A percentile compares a stretch with the other conserved stretches of the same genome.
Evolutionary conservation across 768 basidiomycete genomes (phyloP).

Genomic region (Leccinum subgranulosum): DNA sequence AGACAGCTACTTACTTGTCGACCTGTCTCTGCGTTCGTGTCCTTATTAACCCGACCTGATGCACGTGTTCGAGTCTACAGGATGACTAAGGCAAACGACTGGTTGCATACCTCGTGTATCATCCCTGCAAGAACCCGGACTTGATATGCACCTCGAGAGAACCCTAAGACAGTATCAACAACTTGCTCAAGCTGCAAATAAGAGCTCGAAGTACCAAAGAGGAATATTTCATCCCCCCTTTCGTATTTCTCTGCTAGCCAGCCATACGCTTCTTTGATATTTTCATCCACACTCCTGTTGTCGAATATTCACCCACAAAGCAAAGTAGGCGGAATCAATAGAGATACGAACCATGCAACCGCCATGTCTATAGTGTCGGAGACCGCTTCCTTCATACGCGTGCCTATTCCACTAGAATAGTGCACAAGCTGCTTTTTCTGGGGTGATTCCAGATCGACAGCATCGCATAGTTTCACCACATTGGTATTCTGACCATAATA

Average conservation of each 20-base stretch:
- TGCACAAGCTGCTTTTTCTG: conserved; percentile 23
- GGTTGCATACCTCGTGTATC: background rate
- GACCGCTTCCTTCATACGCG: conserved; percentile 11
- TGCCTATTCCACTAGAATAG: conserved; percentile 36
- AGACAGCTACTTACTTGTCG: background rate
- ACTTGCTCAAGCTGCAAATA: background rate
- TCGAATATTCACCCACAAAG: background rate
- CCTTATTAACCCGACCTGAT: background rate
- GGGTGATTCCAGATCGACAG: conserved; percentile 9
- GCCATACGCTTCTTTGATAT: background rate
- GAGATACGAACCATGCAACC: background rate
- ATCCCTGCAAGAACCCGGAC: background rate
- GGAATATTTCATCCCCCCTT: background rate
- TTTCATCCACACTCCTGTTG: background rate
- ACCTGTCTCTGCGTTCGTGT: background rate
- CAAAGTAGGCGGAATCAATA: background rate
- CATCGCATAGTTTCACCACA: background rate
- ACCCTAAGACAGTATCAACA: background rate
- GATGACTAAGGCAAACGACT: background rate
- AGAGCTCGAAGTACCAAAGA: background rate
- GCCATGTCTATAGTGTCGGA: conserved; percentile 12
- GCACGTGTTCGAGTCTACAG: background rate
- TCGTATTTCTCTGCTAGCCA: background rate
- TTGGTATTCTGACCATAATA: background rate
- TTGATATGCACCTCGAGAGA: conserved; percentile 1